Percentiles rank a stretch among this genome's conserved stretches.
Conservation (phyloP, 495 filamentous ascomycete genomes). For the Aspergillus ellipticus region DNA sequence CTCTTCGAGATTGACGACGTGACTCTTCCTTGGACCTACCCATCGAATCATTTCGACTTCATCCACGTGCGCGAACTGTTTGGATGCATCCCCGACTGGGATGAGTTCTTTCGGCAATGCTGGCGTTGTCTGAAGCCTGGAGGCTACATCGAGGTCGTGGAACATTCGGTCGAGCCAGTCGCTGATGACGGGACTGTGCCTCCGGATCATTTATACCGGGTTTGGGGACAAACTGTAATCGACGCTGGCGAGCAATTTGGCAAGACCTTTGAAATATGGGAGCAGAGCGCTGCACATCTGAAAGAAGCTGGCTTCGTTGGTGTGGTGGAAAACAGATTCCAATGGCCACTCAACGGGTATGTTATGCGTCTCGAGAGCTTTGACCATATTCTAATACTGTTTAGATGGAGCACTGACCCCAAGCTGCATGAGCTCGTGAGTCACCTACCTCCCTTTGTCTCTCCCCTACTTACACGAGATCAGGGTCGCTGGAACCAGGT, state of each 20-base stretch:
- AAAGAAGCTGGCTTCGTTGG: conserved; percentile 53
- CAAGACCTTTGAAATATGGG: conserved; percentile 47
- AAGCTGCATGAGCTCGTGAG: conserved; percentile 54
- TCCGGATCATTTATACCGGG: conserved; percentile 48
- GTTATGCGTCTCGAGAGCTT: not conserved
- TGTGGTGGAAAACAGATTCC: conserved; percentile 54
- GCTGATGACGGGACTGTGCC: conserved; percentile 48
- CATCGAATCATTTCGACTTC: conserved; percentile 56
- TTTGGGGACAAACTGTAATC: conserved; percentile 49
- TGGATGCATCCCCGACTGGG: conserved; percentile 60
- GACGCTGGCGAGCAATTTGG: conserved; percentile 46
- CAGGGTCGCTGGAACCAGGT: conserved; percentile 56
- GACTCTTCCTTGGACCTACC: conserved; percentile 53
- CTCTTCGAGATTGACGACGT: conserved; percentile 56
- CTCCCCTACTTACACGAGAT: not conserved
- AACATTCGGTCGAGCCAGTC: conserved; percentile 46
- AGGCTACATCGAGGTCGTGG: conserved; percentile 63
- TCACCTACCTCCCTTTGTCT: not conserved
- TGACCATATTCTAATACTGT: conserved; percentile 15
- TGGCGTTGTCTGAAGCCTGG: conserved; percentile 53
- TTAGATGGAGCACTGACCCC: conserved; percentile 62
- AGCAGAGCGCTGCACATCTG: conserved; percentile 35
- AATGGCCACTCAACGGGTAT: conserved; percentile 49
- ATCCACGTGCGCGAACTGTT: conserved; percentile 59
- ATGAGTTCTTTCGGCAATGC: conserved; percentile 35